These are phyloP conservation scores for Ogataea trehalophila DNA, from an alignment of 805 yeast genomes.

Conservation along the genomic window DNA sequence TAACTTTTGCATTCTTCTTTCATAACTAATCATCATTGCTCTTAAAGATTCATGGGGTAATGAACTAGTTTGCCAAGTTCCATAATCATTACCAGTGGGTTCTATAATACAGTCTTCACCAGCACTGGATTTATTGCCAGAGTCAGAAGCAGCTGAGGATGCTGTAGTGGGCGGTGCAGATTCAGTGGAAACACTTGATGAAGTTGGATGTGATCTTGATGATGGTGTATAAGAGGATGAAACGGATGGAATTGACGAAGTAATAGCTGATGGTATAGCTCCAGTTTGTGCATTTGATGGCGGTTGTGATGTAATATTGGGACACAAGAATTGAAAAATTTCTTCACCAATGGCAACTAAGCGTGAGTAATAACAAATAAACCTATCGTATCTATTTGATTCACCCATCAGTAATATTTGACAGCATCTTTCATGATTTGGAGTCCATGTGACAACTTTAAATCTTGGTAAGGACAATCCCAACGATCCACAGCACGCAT, in stretches of 20 bases:
- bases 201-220: not conserved
- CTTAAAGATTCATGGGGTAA: constrained; percentile 23
- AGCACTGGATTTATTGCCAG: not conserved
- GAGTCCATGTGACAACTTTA: constrained; percentile 45
- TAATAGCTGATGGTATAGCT: not conserved
- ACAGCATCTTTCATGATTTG: constrained; percentile 37
- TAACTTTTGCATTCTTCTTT: constrained; percentile 35
- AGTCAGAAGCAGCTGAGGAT: not conserved
- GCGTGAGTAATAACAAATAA: constrained; percentile 40
- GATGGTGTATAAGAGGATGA: not conserved
- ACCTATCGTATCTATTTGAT: constrained; percentile 35
- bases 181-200: not conserved
- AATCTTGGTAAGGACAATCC: constrained; percentile 48
- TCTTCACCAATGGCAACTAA: constrained; percentile 48
- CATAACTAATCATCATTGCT: constrained; percentile 35
- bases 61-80: constrained; percentile 6
- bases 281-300: not conserved
- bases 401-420: constrained; percentile 33
- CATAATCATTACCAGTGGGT: not conserved
- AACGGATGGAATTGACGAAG: not conserved
- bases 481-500: constrained; percentile 46
- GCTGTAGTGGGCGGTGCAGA: not conserved
- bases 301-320: constrained; percentile 13
- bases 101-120: constrained; percentile 1
- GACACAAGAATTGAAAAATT: constrained; percentile 37